Evolutionary conservation across 306 rosid genomes (phyloP), one percentile per base, ranked within the genome.

Genomic region (Ceratonia siliqua): DNA sequence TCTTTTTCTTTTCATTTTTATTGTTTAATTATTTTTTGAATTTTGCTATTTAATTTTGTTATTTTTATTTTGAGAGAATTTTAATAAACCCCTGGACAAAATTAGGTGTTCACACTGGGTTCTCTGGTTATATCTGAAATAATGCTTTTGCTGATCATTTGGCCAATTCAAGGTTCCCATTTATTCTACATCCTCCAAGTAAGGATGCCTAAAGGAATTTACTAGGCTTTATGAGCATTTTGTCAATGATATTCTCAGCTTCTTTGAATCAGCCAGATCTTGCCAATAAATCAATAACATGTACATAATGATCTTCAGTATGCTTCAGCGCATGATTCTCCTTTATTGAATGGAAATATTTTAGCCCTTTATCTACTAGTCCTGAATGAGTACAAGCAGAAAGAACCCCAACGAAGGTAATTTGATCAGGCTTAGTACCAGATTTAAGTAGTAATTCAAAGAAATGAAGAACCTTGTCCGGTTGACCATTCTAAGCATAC

Each of bases 381-480:
- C 96, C 90, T 20, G 88, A 88, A 68, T 85, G 94, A 74, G 87
- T 77, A 78, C 96, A 91, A 62, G 96, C 90, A 65, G 90, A 82
- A 67, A 83, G 83, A 73, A 91, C 90, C 21, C 93, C 93, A 2
- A 88, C 85, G n/a, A 88, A 90, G 58, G 86, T 70, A 50, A 88
- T 59, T 58, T 83, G 81, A 69, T 90, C 91, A 28, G 91, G 96
- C 71, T 76, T 18, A n/a, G 85, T 78, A 77, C 90, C 86, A 28
- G 91, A 88, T 52, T 58, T 65, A 33, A 86, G 90, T 49, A 88
- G 76, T 67, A 76, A 73, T 70, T 90, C 85, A 53, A 88, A 86
- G 80, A 87, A 76, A 82, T 28, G 57, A 70, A 91, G 90, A 42
- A 90, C 85, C 82, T 78, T 59, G 8, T 85, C 58, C 0, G 86